Conservation (phyloP, 2,329 filamentous ascomycete genomes). For the Pleoardoris graminearum region DNA sequence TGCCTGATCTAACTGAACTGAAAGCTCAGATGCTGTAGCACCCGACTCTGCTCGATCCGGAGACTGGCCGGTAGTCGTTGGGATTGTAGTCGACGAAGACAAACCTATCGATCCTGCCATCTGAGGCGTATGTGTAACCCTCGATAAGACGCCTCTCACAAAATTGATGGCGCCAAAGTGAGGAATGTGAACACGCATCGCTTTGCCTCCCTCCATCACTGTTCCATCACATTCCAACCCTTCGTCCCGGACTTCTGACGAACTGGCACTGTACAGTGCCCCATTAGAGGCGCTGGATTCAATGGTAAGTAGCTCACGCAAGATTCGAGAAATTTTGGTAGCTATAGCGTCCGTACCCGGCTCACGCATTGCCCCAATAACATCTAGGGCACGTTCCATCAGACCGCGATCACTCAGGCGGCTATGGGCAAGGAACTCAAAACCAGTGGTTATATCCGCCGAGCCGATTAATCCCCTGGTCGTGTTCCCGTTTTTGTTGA, state of each 20-base stretch:
- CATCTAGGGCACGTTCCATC: slow-evolving; percentile 11
- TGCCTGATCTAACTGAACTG: no score
- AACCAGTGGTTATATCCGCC: slow-evolving; percentile 8
- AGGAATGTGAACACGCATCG: slow-evolving; percentile 23
- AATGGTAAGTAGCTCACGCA: slow-evolving; percentile 16
- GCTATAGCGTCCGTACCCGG: slow-evolving; percentile 11
- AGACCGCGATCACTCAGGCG: slow-evolving; percentile 11
- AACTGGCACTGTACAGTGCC: slow-evolving; percentile 10
- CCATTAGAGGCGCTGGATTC: slow-evolving; percentile 11
- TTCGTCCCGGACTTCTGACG: slow-evolving; percentile 14
- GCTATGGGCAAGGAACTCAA: slow-evolving; percentile 10
- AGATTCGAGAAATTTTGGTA: slow-evolving; percentile 9
- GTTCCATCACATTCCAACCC: slow-evolving; percentile 27
- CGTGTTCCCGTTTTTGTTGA: background rate
- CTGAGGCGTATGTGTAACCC: background rate
- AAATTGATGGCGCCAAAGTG: slow-evolving; percentile 39
- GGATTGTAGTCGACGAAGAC: background rate
- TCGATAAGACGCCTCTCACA: slow-evolving; percentile 3
- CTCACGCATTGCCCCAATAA: slow-evolving; percentile 7
- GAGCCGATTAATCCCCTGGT: background rate
- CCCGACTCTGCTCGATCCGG: no score
- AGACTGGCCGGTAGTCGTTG: no score
- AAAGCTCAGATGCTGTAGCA: no score
- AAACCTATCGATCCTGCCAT: background rate
- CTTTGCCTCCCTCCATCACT: background rate